Evolutionary conservation across 805 yeast species (phyloP).

Genomic region (Kuraishia borneana): DNA sequence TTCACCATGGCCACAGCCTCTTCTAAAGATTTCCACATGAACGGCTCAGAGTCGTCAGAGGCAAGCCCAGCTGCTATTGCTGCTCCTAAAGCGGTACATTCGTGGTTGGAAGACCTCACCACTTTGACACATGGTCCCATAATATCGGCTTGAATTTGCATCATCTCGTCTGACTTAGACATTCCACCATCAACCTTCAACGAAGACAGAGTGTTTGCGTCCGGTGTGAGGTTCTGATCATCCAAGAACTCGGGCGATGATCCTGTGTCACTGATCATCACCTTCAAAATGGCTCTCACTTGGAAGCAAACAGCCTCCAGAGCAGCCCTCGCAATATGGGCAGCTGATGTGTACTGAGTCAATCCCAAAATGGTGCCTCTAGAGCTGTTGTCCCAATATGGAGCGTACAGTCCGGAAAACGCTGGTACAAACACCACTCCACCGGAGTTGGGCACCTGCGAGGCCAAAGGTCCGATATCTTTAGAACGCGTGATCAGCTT

Average conservation of each 20-base stretch:
- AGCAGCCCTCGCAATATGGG: conserved; percentile 91
- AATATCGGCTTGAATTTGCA: conserved; percentile 90
- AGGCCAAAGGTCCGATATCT: conserved; percentile 86
- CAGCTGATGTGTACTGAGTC: conserved; percentile 84
- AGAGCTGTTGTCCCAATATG: conserved; percentile 90
- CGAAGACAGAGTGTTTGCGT: conserved; percentile 31
- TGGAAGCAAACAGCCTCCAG: conserved; percentile 93
- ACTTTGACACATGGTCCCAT: conserved; percentile 81
- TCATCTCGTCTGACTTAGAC: conserved; percentile 82
- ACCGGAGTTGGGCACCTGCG: conserved; percentile 69
- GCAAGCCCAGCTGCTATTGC: conserved; percentile 87
- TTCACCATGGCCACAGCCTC: conserved; percentile 36
- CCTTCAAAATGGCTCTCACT: conserved; percentile 79
- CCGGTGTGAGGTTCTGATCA: conserved; percentile 25
- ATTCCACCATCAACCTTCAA: conserved; percentile 91
- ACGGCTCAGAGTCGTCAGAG: conserved; percentile 31
- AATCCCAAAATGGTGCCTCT: conserved; percentile 90
- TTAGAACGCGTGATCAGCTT: conserved; percentile 70
- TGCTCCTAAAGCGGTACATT: conserved; percentile 93
- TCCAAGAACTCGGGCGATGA: conserved; percentile 48
- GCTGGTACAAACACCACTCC: conserved; percentile 96
- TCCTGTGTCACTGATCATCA: conserved; percentile 82
- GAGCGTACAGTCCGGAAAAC: conserved; percentile 87
- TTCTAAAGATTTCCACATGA: conserved; percentile 66
- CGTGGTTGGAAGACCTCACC: conserved; percentile 69